These are phyloP conservation scores for Seiridium cupressi DNA, from an alignment of 2,329 filamentous ascomycete genomes.

Conservation along the genomic window DNA sequence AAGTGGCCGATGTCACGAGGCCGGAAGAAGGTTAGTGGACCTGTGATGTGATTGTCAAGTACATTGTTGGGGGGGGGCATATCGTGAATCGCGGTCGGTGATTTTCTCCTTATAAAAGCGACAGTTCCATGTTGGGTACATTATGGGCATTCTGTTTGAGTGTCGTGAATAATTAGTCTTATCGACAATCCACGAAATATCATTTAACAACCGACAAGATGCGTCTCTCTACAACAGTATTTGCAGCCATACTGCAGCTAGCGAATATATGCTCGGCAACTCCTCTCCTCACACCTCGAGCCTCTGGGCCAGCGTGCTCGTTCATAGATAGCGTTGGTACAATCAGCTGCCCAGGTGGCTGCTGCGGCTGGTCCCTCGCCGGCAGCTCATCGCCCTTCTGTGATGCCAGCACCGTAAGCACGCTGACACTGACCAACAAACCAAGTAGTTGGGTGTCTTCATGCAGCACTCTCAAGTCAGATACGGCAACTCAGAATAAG, in stretches of 20 bases:
- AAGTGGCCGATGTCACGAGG: neutral
- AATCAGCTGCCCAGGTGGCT: constrained; percentile 5
- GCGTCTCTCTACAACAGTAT: neutral
- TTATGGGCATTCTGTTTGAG: too few species aligned
- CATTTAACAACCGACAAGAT: neutral
- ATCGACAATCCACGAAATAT: neutral
- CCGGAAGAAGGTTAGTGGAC: neutral
- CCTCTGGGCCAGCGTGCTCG: constrained; percentile 1
- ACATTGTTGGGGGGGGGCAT: too few species aligned
- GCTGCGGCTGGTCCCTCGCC: constrained; percentile 5
- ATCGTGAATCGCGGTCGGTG: too few species aligned
- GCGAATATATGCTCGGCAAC: neutral
- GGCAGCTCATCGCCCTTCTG: neutral
- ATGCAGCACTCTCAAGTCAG: neutral
- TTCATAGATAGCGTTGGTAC: neutral
- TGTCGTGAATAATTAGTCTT: neutral
- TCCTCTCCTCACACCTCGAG: neutral
- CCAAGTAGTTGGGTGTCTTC: neutral
- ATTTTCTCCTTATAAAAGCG: too few species aligned
- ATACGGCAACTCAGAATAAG: neutral
- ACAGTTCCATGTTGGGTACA: too few species aligned
- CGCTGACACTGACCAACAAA: neutral
- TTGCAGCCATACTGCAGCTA: neutral
- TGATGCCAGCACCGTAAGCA: neutral
- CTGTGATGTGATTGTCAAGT: too few species aligned